A percentile compares a stretch with the other conserved stretches of the same genome.
phyloP scores from a whole-genome alignment of 169 alveolate genomes.

The Haemoproteus tartakovskyi region DNA sequence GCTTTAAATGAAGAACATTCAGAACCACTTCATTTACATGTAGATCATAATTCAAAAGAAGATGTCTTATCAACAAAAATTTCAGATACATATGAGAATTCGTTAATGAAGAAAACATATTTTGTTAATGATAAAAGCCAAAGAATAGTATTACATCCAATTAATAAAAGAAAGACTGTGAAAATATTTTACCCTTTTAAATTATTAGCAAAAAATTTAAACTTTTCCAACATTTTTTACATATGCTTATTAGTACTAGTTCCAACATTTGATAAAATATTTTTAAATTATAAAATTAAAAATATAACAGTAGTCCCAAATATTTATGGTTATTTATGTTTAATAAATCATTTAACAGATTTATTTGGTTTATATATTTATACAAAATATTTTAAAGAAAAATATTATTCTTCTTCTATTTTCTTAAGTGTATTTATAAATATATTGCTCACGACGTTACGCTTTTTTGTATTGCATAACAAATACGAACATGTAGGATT shows the following conservation, averaged over 20 bases:
- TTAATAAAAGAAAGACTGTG: too few relatives aligned
- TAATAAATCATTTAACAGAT: slow-evolving; percentile 40
- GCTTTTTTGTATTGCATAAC: slow-evolving; percentile 23
- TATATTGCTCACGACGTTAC: slow-evolving; percentile 20
- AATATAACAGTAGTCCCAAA: slow-evolving; percentile 19
- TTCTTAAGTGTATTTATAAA: slow-evolving; percentile 20
- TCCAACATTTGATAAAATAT: slow-evolving; percentile 65
- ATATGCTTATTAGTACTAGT: slow-evolving; percentile 56
- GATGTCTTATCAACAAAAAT: too few relatives aligned
- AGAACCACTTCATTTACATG: too few relatives aligned
- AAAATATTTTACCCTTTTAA: slow-evolving; percentile 59
- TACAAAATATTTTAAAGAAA: slow-evolving; percentile 47
- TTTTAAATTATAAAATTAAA: slow-evolving; percentile 64
- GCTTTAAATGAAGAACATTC: too few relatives aligned
- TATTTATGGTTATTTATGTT: slow-evolving; percentile 37
- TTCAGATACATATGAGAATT: too few relatives aligned
- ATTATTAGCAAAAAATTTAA: slow-evolving; percentile 50
- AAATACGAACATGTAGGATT: slow-evolving; percentile 14
- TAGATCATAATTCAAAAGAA: too few relatives aligned
- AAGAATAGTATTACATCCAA: too few relatives aligned
- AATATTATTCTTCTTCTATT: slow-evolving; percentile 41
- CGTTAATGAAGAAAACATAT: too few relatives aligned
- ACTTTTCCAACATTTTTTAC: slow-evolving; percentile 62
- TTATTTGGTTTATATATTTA: slow-evolving; percentile 44
- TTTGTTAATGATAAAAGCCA: too few relatives aligned